Percentiles rank a stretch among this genome's conserved stretches.
Evolutionary conservation across 2,329 filamentous ascomycete species (phyloP).

Genomic region (Calonectria hongkongensis): DNA sequence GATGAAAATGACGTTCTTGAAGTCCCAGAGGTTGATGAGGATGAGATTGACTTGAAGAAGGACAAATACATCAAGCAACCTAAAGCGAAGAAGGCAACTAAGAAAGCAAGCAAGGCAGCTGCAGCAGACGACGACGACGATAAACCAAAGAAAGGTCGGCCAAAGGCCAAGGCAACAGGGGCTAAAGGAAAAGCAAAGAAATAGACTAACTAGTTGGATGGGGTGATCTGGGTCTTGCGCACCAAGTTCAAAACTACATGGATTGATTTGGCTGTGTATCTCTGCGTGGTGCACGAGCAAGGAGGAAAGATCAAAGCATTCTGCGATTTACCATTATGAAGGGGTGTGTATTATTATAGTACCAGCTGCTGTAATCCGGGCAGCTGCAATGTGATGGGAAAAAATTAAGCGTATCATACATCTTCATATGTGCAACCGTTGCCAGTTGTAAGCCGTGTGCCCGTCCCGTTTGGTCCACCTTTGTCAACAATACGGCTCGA

Average conservation of each 20-base stretch:
- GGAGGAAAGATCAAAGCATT: neutral
- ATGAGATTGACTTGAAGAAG: conserved; percentile 87
- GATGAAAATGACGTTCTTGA: conserved; percentile 82
- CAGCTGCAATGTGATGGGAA: neutral
- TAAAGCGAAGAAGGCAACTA: conserved; percentile 78
- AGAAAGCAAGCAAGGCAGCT: conserved; percentile 65
- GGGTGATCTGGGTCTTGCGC: neutral
- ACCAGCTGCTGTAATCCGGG: neutral
- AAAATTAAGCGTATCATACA: neutral
- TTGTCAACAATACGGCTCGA: neutral
- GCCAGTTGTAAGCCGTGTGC: conserved; percentile 19
- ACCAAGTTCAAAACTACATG: neutral
- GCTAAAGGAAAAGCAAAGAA: conserved; percentile 71
- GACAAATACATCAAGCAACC: conserved; percentile 97
- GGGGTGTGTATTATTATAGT: conserved; percentile 1
- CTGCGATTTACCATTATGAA: neutral
- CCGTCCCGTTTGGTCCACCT: neutral
- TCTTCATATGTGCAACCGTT: neutral
- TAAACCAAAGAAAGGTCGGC: conserved; percentile 70
- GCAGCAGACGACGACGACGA: conserved; percentile 70
- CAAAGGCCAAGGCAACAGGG: conserved; percentile 62
- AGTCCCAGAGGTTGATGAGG: conserved; percentile 78
- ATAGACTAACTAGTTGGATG: conserved; percentile 38
- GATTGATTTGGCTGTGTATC: neutral
- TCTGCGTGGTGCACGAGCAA: neutral